Evolutionary conservation across 78 protist species (phyloP).

Genomic region (Polysphondylium violaceum): DNA sequence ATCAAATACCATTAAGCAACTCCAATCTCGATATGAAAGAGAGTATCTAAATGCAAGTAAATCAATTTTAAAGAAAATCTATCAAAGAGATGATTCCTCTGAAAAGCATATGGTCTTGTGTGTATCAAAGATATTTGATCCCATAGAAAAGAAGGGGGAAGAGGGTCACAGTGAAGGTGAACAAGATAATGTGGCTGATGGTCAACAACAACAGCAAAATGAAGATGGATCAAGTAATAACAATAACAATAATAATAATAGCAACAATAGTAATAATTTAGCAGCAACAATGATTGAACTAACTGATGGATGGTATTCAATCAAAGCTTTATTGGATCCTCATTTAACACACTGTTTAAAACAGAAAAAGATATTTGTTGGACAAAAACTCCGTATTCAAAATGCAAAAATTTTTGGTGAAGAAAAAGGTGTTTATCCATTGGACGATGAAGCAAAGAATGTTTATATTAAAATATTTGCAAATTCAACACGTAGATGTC

Average conservation of each 20-base stretch:
- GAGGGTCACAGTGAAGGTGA: background rate
- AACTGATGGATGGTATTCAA: conserved; percentile 88
- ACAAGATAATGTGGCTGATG: background rate
- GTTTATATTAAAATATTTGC: conserved; percentile 35
- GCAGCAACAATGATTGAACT: conserved; percentile 16
- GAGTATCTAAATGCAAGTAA: conserved; percentile 42
- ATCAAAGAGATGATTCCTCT: conserved; percentile 73
- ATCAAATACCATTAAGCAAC: conserved; percentile 31
- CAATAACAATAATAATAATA: background rate
- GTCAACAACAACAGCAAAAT: background rate
- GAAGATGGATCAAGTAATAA: conserved; percentile 10
- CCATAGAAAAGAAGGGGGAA: background rate
- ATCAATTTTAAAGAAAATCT: conserved; percentile 46
- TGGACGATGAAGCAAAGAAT: conserved; percentile 27
- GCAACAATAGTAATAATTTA: background rate
- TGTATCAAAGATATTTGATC: conserved; percentile 40
- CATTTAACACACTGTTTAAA: conserved; percentile 31
- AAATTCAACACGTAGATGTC: conserved; percentile 68
- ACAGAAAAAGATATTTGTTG: conserved; percentile 45
- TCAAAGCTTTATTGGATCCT: conserved; percentile 76
- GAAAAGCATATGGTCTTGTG: conserved; percentile 67
- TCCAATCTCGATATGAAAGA: conserved; percentile 33
- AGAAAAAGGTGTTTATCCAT: conserved; percentile 58
- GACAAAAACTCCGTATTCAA: conserved; percentile 72
- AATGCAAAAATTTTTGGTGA: conserved; percentile 57